phyloP scores from a whole-genome alignment of 192 early-diverging fungal species.

The Phycomyces blakesleeanus region DNA sequence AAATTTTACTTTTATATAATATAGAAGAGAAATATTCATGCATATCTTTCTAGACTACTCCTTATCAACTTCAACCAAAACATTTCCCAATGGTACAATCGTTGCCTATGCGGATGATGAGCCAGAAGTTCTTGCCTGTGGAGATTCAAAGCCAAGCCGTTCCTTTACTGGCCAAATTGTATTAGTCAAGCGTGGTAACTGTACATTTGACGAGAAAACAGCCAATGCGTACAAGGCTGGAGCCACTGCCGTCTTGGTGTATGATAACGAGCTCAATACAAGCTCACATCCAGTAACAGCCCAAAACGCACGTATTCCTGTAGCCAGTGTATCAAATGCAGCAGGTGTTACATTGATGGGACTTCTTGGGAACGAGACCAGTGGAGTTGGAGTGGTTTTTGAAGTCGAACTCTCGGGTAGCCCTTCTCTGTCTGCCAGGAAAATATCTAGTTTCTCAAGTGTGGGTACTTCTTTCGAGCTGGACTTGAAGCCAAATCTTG shows the following conservation, averaged over 20 bases:
- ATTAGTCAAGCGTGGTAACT: conserved; percentile 67
- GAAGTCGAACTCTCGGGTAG: conserved; percentile 43
- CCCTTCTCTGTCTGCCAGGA: conserved; percentile 50
- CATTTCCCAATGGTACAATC: conserved; percentile 38
- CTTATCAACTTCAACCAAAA: conserved; percentile 11
- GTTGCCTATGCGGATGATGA: conserved; percentile 40
- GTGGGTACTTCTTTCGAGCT: conserved; percentile 71
- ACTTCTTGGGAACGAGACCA: conserved; percentile 28
- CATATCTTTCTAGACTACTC: conserved; percentile 12
- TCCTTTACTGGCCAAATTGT: conserved; percentile 47
- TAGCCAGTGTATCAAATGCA: conserved; percentile 49
- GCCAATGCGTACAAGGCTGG: conserved; percentile 50
- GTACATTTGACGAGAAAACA: conserved; percentile 64
- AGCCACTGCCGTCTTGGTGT: conserved; percentile 64
- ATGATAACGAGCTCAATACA: conserved; percentile 40
- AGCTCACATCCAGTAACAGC: conserved; percentile 18
- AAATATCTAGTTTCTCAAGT: conserved; percentile 68
- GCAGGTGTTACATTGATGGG: conserved; percentile 48
- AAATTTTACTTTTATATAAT: conserved; percentile 32
- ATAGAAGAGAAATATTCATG: background rate
- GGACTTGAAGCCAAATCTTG: conserved; percentile 49
- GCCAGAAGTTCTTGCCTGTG: conserved; percentile 48
- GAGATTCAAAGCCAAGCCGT: conserved; percentile 27
- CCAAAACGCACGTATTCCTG: conserved; percentile 44
- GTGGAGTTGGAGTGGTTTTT: conserved; percentile 40